Evolutionary conservation across 208 protist genomes (phyloP).

Genomic region (Trypanosoma platydactyli): DNA sequence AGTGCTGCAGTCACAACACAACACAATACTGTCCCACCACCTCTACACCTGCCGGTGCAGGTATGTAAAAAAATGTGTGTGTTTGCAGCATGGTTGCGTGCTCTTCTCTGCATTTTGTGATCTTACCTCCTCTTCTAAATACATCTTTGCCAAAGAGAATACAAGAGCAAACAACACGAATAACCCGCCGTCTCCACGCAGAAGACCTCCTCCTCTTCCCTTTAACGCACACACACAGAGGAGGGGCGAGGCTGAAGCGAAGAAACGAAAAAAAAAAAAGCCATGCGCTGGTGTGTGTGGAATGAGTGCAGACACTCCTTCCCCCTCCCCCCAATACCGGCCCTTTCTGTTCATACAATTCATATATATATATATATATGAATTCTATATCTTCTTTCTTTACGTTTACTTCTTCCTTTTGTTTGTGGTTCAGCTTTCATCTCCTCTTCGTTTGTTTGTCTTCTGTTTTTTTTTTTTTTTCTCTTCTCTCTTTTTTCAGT

Average conservation of each 20-base stretch:
- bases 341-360: slow-evolving; percentile 9
- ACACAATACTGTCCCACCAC: no score
- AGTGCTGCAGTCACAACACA: no score
- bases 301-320: not conserved
- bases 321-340: slow-evolving; percentile 2
- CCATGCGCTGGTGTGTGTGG: not conserved
- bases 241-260: slow-evolving; percentile 10
- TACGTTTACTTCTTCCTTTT: slow-evolving; percentile 1
- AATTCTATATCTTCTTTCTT: slow-evolving; percentile 6
- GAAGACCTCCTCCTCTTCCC: not conserved
- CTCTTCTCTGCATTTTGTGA: no score
- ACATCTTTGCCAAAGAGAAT: not conserved
- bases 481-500: not conserved
- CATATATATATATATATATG: no score
- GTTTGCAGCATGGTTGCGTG: no score
- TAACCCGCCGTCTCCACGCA: slow-evolving; percentile 5
- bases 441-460: no score
- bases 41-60: not conserved
- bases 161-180: slow-evolving; percentile 9
- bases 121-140: not conserved
- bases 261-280: slow-evolving; percentile 17
- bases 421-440: not conserved
- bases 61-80: no score
- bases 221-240: slow-evolving; percentile 9
- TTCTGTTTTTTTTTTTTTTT: no score